These are phyloP conservation scores for Lasiodiplodia theobromae DNA, from an alignment of 2,329 filamentous ascomycete genomes.

Conservation along the genomic window DNA sequence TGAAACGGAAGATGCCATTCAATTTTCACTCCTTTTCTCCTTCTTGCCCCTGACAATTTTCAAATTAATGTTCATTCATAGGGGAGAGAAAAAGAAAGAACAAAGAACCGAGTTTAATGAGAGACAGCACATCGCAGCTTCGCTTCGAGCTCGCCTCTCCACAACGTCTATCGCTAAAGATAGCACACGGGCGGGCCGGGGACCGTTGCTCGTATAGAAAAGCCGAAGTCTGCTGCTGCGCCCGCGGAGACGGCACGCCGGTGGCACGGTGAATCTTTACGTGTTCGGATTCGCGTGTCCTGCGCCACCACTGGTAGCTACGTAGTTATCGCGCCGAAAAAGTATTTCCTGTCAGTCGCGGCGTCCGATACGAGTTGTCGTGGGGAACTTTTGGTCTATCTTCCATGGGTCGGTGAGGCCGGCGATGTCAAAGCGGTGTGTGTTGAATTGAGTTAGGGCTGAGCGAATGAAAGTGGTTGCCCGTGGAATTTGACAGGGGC, in stretches of 20 bases:
- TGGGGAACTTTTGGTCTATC: background rate
- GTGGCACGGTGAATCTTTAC: background rate
- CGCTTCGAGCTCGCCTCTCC: background rate
- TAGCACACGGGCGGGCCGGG: background rate
- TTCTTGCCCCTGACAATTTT: background rate
- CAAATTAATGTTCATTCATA: background rate
- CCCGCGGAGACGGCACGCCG: background rate
- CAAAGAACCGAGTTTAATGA: background rate
- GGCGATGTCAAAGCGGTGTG: constrained; percentile 20
- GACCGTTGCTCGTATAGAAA: background rate
- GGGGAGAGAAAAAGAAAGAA: background rate
- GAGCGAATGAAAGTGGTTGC: constrained; percentile 6
- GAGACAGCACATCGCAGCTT: background rate
- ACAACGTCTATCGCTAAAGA: background rate
- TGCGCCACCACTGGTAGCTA: background rate
- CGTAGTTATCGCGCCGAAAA: background rate
- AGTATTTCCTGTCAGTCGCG: background rate
- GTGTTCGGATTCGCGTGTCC: background rate
- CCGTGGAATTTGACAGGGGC: background rate
- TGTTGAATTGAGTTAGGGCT: constrained; percentile 10
- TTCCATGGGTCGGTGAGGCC: constrained; percentile 15
- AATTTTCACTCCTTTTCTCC: background rate
- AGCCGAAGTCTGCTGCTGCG: background rate
- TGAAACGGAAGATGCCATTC: background rate
- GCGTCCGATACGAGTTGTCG: background rate